A percentile compares a stretch with the other conserved stretches of the same genome.
phyloP scores from a whole-genome alignment of 495 filamentous ascomycete species.

The Diplogelasinospora grovesii region DNA sequence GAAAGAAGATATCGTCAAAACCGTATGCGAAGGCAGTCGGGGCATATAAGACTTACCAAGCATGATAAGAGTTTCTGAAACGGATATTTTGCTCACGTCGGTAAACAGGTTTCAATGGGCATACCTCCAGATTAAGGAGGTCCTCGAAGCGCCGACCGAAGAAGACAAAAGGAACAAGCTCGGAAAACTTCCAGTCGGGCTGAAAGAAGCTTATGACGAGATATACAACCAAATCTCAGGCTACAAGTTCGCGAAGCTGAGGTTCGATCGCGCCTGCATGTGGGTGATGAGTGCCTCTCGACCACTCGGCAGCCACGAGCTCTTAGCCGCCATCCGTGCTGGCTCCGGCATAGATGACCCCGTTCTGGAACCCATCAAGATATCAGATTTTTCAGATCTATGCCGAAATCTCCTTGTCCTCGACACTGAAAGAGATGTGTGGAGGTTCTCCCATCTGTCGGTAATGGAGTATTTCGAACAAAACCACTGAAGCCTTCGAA shows the following conservation, averaged over 20 bases:
- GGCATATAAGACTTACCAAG: conserved; percentile 8
- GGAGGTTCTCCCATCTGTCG: conserved; percentile 6
- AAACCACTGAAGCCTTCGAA: conserved; percentile 1
- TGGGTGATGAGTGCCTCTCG: conserved; percentile 29
- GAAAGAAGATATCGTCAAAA: conserved; percentile 17
- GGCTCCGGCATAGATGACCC: conserved; percentile 8
- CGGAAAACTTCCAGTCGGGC: conserved; percentile 26
- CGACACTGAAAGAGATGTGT: conserved; percentile 2
- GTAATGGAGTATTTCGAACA: conserved; percentile 8
- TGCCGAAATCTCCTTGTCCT: conserved; percentile 6
- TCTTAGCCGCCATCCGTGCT: conserved; percentile 8
- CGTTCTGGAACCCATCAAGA: neutral
- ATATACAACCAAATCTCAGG: conserved; percentile 23
- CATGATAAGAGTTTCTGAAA: neutral
- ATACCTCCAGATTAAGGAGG: conserved; percentile 29
- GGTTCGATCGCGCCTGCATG: conserved; percentile 27
- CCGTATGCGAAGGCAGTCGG: conserved; percentile 1
- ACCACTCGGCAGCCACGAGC: conserved; percentile 16
- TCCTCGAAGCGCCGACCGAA: conserved; percentile 14
- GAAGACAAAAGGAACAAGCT: conserved; percentile 19
- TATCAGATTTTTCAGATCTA: neutral
- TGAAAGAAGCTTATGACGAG: conserved; percentile 31
- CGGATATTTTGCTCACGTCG: no score
- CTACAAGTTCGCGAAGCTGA: conserved; percentile 10
- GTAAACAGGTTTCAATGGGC: conserved; percentile 34